Base-by-base conservation (phyloP, 129 eudicot genomes). In the Escallonia rubra region DNA sequence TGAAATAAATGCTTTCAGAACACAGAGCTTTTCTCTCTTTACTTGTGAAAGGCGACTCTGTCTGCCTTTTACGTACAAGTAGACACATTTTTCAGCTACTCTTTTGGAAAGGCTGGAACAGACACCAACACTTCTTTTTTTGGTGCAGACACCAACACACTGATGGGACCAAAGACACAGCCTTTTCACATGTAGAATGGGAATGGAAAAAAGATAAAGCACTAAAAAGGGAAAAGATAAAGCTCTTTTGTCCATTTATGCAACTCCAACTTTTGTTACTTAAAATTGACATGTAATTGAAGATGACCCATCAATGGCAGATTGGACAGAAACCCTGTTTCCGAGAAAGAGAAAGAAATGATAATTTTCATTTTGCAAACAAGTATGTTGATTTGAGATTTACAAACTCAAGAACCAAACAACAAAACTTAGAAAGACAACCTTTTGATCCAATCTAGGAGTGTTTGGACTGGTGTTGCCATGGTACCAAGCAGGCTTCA, bases 401-500 rank as follows among this genome's bases (percentile, higher is more conserved):
- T 46, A 46, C 8, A 38, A 68, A 43, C 15, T 41, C 42, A 56
- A 43, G 9, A 56, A 56, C 55, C 53, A 67, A 56, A 67, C 42
- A 54, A 67, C 13, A 42, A 16, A 56, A 56, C 15, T 14, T 4
- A 6, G 42, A 67, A 84, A 58, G 67, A 68, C 45, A 72, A 78
- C 49, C 51, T 68, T 61, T 50, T 57, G 14, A 50, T 45, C 54
- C 51, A 52, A 69, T 13, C 66, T 45, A 44, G 47, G 5, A 5
- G 34, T 64, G 43, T 69, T 78, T 40, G 75, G 57, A 75, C 76
- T 66, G 71, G 62, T 52, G 74, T 50, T 74, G 2, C 82, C 78
- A 45, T 67, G 56, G 47, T 74, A 63, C 54, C 74, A n/a, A 52
- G 64, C 34, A 12, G 85, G 71, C 73, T 69, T 70, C 84, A 75